phyloP scores from a whole-genome alignment of 179 eudicot genomes.

The Sideroxylon spinosum region DNA sequence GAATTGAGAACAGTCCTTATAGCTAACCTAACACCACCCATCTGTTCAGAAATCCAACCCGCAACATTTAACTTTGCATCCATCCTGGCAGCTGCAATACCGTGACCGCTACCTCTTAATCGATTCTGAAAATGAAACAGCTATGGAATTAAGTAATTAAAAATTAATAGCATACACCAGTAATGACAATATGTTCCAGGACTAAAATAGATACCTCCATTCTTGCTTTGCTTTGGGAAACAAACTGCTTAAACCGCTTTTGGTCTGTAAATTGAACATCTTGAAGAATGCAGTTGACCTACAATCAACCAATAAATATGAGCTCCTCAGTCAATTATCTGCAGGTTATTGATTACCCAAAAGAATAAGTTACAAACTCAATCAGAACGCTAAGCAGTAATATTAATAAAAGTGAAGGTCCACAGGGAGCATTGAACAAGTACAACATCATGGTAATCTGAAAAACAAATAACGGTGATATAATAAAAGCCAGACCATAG shows the following conservation, averaged over 20 bases:
- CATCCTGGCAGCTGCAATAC: conserved; percentile 95
- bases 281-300: conserved; percentile 65
- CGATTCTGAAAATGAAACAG: conserved; percentile 49
- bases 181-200: conserved; percentile 1
- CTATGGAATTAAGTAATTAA: neutral
- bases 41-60: conserved; percentile 87
- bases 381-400: neutral
- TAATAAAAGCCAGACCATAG: neutral
- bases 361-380: neutral
- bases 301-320: conserved; percentile 15
- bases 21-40: conserved; percentile 79
- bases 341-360: neutral
- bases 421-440: neutral
- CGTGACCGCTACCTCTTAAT: conserved; percentile 95
- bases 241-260: conserved; percentile 95
- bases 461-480: neutral
- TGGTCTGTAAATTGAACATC: conserved; percentile 95
- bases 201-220: conserved; percentile 72
- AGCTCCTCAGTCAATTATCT: neutral
- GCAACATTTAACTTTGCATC: conserved; percentile 86
- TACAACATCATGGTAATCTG: neutral
- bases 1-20: conserved; percentile 8
- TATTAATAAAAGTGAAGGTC: neutral
- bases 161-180: neutral
- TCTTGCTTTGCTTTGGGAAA: conserved; percentile 93